A percentile compares a stretch with the other conserved stretches of the same genome.
phyloP scores from a whole-genome alignment of 2,329 filamentous ascomycete species.

The Tricladium varicosporioides region DNA sequence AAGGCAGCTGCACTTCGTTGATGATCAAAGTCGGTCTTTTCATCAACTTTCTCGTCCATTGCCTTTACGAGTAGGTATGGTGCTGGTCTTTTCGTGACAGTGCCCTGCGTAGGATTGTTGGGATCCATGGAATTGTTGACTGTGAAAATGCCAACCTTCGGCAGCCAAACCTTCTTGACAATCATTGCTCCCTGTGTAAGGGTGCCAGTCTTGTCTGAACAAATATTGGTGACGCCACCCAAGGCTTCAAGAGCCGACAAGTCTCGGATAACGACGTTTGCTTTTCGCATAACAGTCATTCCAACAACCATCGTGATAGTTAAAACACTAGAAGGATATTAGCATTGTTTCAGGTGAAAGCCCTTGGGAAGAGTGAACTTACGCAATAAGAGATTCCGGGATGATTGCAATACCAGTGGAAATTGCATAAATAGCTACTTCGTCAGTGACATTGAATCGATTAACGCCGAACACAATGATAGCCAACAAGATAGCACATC shows the following conservation, averaged over 20 bases:
- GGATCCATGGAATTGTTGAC: slow-evolving; percentile 52
- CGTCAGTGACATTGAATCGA: slow-evolving; percentile 47
- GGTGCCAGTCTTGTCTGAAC: slow-evolving; percentile 77
- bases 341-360: slow-evolving; percentile 6
- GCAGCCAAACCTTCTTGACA: slow-evolving; percentile 56
- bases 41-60: slow-evolving; percentile 32
- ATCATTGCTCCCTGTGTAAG: slow-evolving; percentile 59
- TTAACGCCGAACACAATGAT: slow-evolving; percentile 40
- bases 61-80: slow-evolving; percentile 17
- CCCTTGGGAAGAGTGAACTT: slow-evolving; percentile 9
- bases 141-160: slow-evolving; percentile 48
- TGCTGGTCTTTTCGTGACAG: slow-evolving; percentile 37
- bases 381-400: slow-evolving; percentile 53
- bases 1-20: slow-evolving; percentile 59
- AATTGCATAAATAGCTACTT: slow-evolving; percentile 33
- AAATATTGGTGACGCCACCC: slow-evolving; percentile 70
- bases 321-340: slow-evolving; percentile 46
- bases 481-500: slow-evolving; percentile 46
- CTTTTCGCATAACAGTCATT: slow-evolving; percentile 44
- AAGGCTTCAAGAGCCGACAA: slow-evolving; percentile 60
- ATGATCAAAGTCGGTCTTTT: slow-evolving; percentile 54
- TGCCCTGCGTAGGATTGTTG: slow-evolving; percentile 52
- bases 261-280: slow-evolving; percentile 47
- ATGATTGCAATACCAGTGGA: slow-evolving; percentile 53
- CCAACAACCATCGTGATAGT: slow-evolving; percentile 54